Conservation (phyloP, 2,329 filamentous ascomycete genomes). For the Elsinoe perseae region DNA sequence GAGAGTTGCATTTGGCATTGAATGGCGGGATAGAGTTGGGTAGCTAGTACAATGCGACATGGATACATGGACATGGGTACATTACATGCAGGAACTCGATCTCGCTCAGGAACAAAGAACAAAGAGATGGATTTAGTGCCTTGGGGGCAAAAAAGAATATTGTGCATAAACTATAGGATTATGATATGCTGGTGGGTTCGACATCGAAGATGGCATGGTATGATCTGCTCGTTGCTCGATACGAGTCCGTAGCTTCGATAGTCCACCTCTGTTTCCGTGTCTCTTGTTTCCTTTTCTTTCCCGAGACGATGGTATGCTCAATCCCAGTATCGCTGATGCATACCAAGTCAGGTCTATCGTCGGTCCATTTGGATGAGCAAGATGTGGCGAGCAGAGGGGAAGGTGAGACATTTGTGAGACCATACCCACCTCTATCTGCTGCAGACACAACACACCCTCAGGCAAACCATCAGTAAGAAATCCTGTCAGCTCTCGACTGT, state of each 20-base stretch:
- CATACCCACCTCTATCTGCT: background rate
- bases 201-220: background rate
- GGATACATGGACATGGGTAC: background rate
- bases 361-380: background rate
- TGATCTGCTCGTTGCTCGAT: background rate
- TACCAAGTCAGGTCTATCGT: background rate
- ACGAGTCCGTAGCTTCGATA: background rate
- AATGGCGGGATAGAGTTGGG: background rate
- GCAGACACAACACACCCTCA: constrained; percentile 3
- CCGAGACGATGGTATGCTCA: background rate
- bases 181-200: background rate
- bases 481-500: background rate
- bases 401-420: constrained; percentile 10
- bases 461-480: background rate
- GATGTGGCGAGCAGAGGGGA: background rate
- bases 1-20: background rate
- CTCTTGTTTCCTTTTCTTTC: constrained; percentile 1
- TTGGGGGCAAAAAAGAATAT: background rate
- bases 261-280: background rate
- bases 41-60: background rate
- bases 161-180: background rate
- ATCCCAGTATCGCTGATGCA: background rate
- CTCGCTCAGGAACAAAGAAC: background rate
- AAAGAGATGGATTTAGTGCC: background rate
- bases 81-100: background rate